Conservation (phyloP, 176 grass and related monocot genomes). For the Zoysia japonica region DNA sequence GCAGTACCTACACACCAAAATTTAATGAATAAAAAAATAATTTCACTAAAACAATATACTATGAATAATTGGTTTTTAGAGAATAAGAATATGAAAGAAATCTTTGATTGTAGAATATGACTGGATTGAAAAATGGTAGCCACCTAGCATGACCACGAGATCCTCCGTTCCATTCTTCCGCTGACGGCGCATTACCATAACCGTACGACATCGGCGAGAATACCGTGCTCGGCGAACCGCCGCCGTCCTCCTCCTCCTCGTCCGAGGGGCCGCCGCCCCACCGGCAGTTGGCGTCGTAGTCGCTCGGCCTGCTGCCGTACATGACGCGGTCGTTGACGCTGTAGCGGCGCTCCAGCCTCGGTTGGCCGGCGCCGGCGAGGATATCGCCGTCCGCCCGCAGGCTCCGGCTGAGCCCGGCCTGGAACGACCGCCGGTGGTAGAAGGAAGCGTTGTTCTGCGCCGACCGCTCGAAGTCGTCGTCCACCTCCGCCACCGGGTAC, state of each 20-base stretch:
- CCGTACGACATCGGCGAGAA: conserved; percentile 74
- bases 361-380: conserved; percentile 37
- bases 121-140: neutral
- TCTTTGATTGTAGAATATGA: neutral
- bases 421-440: conserved; percentile 75
- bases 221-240: conserved; percentile 55
- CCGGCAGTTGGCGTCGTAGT: conserved; percentile 67
- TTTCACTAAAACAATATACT: conserved; percentile 8
- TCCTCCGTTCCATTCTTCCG: conserved; percentile 52
- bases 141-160: conserved; percentile 55
- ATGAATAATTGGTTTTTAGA: neutral
- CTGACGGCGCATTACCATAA: conserved; percentile 39
- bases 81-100: neutral
- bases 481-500: conserved; percentile 62
- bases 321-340: conserved; percentile 79
- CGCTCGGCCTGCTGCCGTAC: conserved; percentile 73
- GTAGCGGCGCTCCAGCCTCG: conserved; percentile 77
- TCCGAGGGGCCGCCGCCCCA: conserved; percentile 53
- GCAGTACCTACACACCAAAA: conserved; percentile 53
- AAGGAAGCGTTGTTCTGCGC: conserved; percentile 52
- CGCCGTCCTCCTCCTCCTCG: conserved; percentile 48
- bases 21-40: neutral
- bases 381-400: conserved; percentile 61
- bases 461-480: conserved; percentile 76
- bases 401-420: conserved; percentile 73